Evolutionary conservation across 805 yeast species (phyloP).

Genomic region (Tanozyma kutaoensis): DNA sequence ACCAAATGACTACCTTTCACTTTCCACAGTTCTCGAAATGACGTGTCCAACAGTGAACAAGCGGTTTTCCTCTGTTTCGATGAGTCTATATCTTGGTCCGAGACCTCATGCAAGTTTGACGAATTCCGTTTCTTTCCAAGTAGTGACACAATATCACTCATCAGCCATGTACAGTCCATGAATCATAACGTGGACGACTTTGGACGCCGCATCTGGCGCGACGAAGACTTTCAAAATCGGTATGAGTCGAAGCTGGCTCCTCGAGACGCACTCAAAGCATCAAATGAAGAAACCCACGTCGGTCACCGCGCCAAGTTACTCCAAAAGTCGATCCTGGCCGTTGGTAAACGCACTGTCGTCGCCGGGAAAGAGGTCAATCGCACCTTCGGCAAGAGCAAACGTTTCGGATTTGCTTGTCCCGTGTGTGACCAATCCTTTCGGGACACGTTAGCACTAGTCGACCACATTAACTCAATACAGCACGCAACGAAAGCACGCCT

Average conservation of each 20-base stretch:
- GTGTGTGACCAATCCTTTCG: constrained; percentile 69
- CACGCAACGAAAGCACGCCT: constrained; percentile 31
- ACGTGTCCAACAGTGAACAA: no score
- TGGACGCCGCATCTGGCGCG: no score
- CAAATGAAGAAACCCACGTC: constrained; percentile 5
- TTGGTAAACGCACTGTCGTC: constrained; percentile 20
- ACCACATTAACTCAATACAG: constrained; percentile 69
- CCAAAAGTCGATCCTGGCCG: constrained; percentile 16
- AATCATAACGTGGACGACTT: no score
- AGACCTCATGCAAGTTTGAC: no score
- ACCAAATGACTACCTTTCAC: constrained; percentile 30
- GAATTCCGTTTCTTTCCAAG: no score
- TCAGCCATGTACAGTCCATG: no score
- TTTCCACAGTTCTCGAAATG: no score
- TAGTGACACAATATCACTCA: no score
- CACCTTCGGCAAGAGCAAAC: constrained; percentile 28
- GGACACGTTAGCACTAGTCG: constrained; percentile 69
- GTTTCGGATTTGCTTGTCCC: constrained; percentile 80
- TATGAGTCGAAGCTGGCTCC: no score
- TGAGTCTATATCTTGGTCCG: no score
- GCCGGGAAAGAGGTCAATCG: constrained; percentile 6
- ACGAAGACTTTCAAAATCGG: no score
- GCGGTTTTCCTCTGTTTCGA: no score
- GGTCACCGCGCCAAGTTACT: constrained; percentile 19
- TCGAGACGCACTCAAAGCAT: constrained; percentile 30